Base-by-base conservation (phyloP, 2,329 filamentous ascomycete genomes). In the Verticillium nonalfalfae region DNA sequence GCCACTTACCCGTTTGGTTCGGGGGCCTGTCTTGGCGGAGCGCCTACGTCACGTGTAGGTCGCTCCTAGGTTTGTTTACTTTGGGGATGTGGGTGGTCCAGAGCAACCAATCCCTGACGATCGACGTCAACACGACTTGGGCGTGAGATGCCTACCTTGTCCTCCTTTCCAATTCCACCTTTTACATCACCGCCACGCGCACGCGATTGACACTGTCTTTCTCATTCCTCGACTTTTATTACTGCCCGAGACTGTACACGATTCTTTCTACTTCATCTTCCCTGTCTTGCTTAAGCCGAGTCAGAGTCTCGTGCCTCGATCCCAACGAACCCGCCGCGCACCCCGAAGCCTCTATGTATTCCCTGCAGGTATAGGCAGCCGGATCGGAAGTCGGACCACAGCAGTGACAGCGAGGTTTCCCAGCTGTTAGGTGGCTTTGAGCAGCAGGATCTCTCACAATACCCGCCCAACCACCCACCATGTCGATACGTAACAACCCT, bases 401-500 rank as follows among this genome's bases (percentile, higher is more conserved):
- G 21, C n/a, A 52, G n/a, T 11, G n/a, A 52, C n/a, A 52, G n/a
- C 18, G 18, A 21, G 7, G 45, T 11, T 18, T 9, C 21, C 45
- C 45, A 52, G 18, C 45, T 21, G 14, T 39, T 36, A n/a, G 26
- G 38, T 50, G 21, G 38, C 39, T 38, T 56, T 59, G 58, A 59
- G 58, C 35, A 59, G 58, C 58, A 59, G 58, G 62, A 61, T 36
- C 40, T 59, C 55, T 58, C 64, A 65, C 58, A 66, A 86, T 85
- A 81, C 79, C 70, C 79, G 77, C 60, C 82, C 36, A 15, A 35
- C 9, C 52, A 31, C 79, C 82, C 69, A 85, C 81, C 74, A 84
- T 85, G 74, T 85, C 89, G 73, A 90, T 88, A 79, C 88, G 92
- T 70, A 90, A 87, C 72, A 94, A 91, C 76, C 90, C 91, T 15